Percentiles rank a stretch among this genome's conserved stretches.
Conservation (phyloP, 2,329 filamentous ascomycete species). For the Ascochyta fabae region DNA sequence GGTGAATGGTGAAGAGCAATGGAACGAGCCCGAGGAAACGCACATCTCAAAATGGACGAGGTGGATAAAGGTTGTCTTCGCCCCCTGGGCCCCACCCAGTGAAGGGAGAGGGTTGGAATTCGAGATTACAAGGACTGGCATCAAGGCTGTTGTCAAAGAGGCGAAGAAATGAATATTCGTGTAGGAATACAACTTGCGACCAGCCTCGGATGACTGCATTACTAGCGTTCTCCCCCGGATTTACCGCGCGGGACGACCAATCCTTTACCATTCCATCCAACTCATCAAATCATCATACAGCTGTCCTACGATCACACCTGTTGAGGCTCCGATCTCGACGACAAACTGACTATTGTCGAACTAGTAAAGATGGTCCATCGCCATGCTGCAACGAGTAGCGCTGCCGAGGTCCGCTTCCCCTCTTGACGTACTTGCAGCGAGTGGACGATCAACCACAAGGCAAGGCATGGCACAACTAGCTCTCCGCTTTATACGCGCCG, state of each 20-base stretch:
- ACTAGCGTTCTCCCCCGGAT: constrained; percentile 2
- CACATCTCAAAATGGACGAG: constrained; percentile 69
- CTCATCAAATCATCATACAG: background rate
- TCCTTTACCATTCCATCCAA: background rate
- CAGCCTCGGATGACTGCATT: too few relatives aligned
- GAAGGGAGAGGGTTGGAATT: constrained; percentile 69
- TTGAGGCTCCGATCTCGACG: background rate
- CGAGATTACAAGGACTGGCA: constrained; percentile 61
- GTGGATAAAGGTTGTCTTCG: constrained; percentile 89
- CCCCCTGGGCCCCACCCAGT: constrained; percentile 70
- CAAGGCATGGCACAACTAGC: background rate
- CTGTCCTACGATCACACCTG: background rate
- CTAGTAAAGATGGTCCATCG: background rate
- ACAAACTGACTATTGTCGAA: background rate
- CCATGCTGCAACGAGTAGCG: background rate
- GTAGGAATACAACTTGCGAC: too few relatives aligned
- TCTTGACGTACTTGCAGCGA: background rate
- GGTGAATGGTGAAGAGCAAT: constrained; percentile 45
- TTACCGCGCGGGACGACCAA: background rate
- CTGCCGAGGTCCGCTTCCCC: constrained; percentile 8
- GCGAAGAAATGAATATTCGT: too few relatives aligned
- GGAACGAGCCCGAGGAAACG: constrained; percentile 47
- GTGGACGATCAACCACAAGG: background rate
- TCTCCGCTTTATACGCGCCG: background rate
- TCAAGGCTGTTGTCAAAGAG: constrained; percentile 31